Percentiles rank a stretch among this genome's conserved stretches.
These are phyloP conservation scores for Syncephalastrum contaminatum DNA, from an alignment of 371 early-diverging fungal species.

Conservation along the genomic window DNA sequence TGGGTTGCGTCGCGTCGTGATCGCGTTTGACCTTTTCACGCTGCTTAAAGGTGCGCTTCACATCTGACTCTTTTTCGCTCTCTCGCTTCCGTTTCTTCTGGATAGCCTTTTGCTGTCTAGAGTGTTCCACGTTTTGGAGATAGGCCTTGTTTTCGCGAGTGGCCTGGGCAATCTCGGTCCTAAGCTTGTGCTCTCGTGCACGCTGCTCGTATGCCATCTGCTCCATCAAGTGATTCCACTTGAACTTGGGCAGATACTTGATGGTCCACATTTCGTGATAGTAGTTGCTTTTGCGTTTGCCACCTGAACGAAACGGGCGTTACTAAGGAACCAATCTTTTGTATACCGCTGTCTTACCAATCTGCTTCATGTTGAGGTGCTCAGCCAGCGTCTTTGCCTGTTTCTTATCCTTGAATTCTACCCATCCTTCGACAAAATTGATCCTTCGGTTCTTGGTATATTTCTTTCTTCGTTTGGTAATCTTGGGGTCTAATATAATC, in stretches of 20 bases:
- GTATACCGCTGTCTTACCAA: conserved; percentile 48
- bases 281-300: conserved; percentile 78
- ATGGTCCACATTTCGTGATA: conserved; percentile 96
- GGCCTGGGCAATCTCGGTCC: conserved; percentile 84
- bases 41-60: conserved; percentile 67
- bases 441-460: conserved; percentile 74
- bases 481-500: conserved; percentile 46
- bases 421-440: conserved; percentile 95
- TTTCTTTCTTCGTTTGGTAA: conserved; percentile 61
- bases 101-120: conserved; percentile 82
- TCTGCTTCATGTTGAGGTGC: conserved; percentile 74
- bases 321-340: background rate
- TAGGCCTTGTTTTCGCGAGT: conserved; percentile 85
- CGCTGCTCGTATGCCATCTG: conserved; percentile 85
- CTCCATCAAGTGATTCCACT: conserved; percentile 94
- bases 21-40: conserved; percentile 39
- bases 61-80: conserved; percentile 11
- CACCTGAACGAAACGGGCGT: conserved; percentile 46
- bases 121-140: conserved; percentile 79
- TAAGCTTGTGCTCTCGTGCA: conserved; percentile 80
- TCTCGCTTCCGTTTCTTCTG: conserved; percentile 53
- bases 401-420: conserved; percentile 92
- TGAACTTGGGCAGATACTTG: conserved; percentile 94
- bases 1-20: conserved; percentile 29
- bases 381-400: conserved; percentile 80